Base-by-base conservation (phyloP, 352 stramenopile genomes). In the Phytophthora kernoviae region DNA sequence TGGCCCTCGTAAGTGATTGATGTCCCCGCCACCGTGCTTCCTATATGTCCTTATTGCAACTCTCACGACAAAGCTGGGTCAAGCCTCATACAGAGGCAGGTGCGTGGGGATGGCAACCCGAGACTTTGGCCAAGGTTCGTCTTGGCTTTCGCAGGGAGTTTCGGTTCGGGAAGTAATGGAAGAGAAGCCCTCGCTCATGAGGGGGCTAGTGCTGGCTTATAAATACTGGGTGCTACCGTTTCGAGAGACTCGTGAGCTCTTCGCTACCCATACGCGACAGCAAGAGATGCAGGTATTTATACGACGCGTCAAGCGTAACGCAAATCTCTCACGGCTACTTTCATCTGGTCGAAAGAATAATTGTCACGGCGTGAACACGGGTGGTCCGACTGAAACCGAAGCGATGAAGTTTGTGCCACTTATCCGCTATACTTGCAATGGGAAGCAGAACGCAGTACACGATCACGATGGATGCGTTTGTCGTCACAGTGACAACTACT, bases 21-120 rank as follows among this genome's bases (percentile, higher is more conserved):
- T 44, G 60, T 51, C 9, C 22, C 49, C 49, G 49, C 48, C 62
- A 70, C 41, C 32, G 62, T 66, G 62, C 40, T 69, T 60, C 15
- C 18, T 20, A 22, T 32, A 33, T 54, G 18, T 27, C 12, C 6
- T 11, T 43, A 30, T 45, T 33, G 45, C 22, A 30, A 42, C 44
- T 50, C 58, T 48, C 48, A 53, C 22, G 51, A 53, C 11, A 18
- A 45, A 17, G 24, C 32, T 11, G 40, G 58, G 32, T 42, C 55
- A 52, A 60, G 42, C 49, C 33, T 17, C 61, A 69, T 69, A 43
- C 48, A 69, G 42, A 41, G 47, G 58, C 4, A 58, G 14, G 21
- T n/a, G 40, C 18, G 36, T 2, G 24, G n/a, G 50, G 27, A 40
- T 30, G 14, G 40, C 14, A 20, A 51, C 24, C 2, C 32, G 9